Base-by-base conservation (phyloP, 2,329 filamentous ascomycete species). In the Fusarium tupiense region DNA sequence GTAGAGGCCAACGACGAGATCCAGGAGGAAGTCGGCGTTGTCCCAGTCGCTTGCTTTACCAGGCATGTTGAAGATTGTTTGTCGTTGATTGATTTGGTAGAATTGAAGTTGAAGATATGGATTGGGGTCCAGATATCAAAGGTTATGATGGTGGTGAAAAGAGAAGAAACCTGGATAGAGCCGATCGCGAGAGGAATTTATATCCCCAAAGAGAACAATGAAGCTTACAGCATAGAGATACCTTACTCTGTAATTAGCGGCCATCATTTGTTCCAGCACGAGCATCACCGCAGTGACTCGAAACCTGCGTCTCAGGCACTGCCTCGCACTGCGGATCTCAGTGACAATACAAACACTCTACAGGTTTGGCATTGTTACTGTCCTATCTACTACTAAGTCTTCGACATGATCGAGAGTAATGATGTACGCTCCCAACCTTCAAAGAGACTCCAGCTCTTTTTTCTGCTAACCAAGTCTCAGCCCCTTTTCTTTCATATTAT, bases 1-100 rank as follows among this genome's bases (percentile, higher is more conserved):
- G 67, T 82, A 84, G 10, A 85, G 76, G 16, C 74, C 79, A 20
- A 84, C 58, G 16, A 75, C 65, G 47, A 84, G 76, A 33, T 83
- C 79, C 63, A 76, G 72, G 31, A 85, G 80, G 66, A 85, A 80
- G 3, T 67, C 76, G 43, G 78, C 22, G 57, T 80, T 81, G 14
- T 80, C 80, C 83, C 83, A 85, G 41, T 73, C 61, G 31, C 69
- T 67, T 20, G 70, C 47, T 17, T 72, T 54, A 31, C 68, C 67
- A 31, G 75, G 62, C 78, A 79, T 80, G 59, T 35, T 70, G 67
- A 22, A 40, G 38, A 16, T 63, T 5, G 54, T 33, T 44, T 37
- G 22, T 20, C 24, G 62, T 16, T 44, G 46, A 8, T 38, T 19
- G n/a, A 40, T 49, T 35, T 26, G 33, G 26, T 31, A 54, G 29